A percentile compares a stretch with the other conserved stretches of the same genome.
These are phyloP conservation scores for Pontederia crassipes DNA, from an alignment of 176 grass and related monocot genomes.

Conservation along the genomic window DNA sequence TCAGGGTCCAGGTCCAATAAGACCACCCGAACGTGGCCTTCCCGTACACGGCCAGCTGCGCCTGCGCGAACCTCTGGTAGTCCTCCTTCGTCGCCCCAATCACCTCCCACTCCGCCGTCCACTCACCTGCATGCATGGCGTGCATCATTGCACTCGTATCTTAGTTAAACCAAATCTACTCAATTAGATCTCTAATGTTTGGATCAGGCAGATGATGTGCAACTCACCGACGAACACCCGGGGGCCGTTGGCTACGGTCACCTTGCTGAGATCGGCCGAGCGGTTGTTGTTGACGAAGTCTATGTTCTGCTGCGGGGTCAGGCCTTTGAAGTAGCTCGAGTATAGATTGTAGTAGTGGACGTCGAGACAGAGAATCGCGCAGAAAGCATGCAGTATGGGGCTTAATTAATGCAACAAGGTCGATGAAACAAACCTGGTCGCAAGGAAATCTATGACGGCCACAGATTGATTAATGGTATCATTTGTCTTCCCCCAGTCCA, in stretches of 20 bases:
- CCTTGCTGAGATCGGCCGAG: slow-evolving; percentile 6
- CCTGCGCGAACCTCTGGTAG: slow-evolving; percentile 20
- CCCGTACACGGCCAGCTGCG: slow-evolving; percentile 38
- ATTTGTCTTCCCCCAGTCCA: slow-evolving; percentile 39
- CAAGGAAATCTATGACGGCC: slow-evolving; percentile 44
- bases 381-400: too few relatives aligned
- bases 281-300: slow-evolving; percentile 10
- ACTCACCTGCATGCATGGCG: slow-evolving; percentile 27
- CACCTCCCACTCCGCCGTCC: slow-evolving; percentile 19
- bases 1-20: slow-evolving; percentile 51
- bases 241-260: slow-evolving; percentile 30
- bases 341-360: slow-evolving; percentile 53
- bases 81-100: slow-evolving; percentile 20
- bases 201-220: too few relatives aligned
- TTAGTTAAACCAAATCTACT: background rate
- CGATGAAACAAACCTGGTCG: slow-evolving; percentile 23
- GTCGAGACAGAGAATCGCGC: background rate
- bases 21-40: slow-evolving; percentile 54
- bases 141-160: background rate
- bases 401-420: too few relatives aligned
- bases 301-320: slow-evolving; percentile 52
- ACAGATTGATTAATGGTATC: slow-evolving; percentile 37
- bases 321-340: slow-evolving; percentile 7
- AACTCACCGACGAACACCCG: slow-evolving; percentile 40
- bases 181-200: background rate